These are phyloP conservation scores for Pisolithus marmoratus DNA, from an alignment of 768 basidiomycete genomes.

Conservation along the genomic window DNA sequence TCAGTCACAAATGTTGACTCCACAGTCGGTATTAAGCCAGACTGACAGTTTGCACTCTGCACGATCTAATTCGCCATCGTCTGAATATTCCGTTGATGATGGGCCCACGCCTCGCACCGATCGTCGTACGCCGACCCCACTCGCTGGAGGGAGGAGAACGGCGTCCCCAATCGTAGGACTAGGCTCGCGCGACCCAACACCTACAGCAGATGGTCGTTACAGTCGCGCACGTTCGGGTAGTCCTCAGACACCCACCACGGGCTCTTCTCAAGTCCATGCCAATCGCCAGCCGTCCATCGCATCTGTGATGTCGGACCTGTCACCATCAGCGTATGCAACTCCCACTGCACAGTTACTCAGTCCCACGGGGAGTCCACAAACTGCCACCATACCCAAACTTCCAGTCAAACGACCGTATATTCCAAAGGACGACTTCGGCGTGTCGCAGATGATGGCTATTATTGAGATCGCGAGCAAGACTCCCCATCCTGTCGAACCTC, in stretches of 20 bases:
- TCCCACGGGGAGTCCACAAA: conserved; percentile 17
- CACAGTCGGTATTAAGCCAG: conserved; percentile 6
- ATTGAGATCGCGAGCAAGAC: conserved; percentile 61
- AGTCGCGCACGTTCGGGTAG: conserved; percentile 22
- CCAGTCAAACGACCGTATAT: conserved; percentile 42
- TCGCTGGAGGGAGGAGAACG: conserved; percentile 16
- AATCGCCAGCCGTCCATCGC: conserved; percentile 67
- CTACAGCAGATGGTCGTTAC: conserved; percentile 13
- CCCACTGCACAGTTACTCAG: conserved; percentile 27
- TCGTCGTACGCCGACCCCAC: conserved; percentile 28
- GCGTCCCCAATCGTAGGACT: conserved; percentile 16
- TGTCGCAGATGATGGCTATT: conserved; percentile 81
- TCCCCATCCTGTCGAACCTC: conserved; percentile 28
- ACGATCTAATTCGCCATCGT: conserved; percentile 33
- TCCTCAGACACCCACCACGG: conserved; percentile 12
- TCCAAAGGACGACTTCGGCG: conserved; percentile 81
- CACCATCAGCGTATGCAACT: conserved; percentile 40
- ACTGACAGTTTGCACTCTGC: conserved; percentile 24
- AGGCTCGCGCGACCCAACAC: conserved; percentile 23
- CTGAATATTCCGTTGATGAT: conserved; percentile 56
- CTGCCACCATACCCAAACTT: conserved; percentile 24
- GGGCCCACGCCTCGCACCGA: conserved; percentile 4
- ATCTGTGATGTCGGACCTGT: conserved; percentile 64
- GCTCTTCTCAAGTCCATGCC: conserved; percentile 22
- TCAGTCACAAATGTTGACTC: conserved; percentile 22